Evolutionary conservation across 2,329 filamentous ascomycete genomes (phyloP), one percentile per base, ranked within the genome.

Genomic region (Bipolaris zeicola): DNA sequence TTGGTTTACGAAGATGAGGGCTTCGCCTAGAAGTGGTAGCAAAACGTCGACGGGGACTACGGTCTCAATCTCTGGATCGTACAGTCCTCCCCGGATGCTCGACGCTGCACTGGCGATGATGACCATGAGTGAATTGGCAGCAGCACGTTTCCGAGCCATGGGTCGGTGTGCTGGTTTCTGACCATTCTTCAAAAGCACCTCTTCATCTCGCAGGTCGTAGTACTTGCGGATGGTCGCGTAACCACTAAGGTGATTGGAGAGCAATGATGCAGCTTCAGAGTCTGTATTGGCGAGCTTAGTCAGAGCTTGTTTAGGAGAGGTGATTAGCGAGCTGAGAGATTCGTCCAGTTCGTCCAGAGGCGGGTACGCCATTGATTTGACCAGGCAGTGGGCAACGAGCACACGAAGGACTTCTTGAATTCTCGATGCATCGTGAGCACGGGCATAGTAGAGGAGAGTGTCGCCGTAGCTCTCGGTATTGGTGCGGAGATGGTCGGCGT

Each of bases 141-240:
- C 87, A 63, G 89, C 86, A 52, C 86, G 85, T 63, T 87, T 89
- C 18, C 88, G 81, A 11, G 84, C 81, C 20, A 87, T 78, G 0
- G 87, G 83, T 55, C 80, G 77, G 57, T 83, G 77, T 20, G 72
- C 76, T 5, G 80, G 76, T 46, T 76, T 79, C 51, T 66, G 52
- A 46, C 64, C 65, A 5, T 75, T 65, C 22, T 77, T 71, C 8
- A 76, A 60, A 5, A 75, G 61, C 4, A 82, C 61, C n/a, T 83
- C 81, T 66, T 86, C 84, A 69, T 98, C 94, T 46, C 94, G 87
- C n/a, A 93, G 83, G 60, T 93, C 89, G 76, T 96, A 98, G 79
- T 94, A 97, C 64, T 88, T 89, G 34, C 94, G 89, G 18, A 98
- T 81, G 0, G 92, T 96, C 20, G 93, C 94, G 70, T 98, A 98